A percentile compares a stretch with the other conserved stretches of the same genome.
phyloP scores from a whole-genome alignment of 345 rosid species.

The Camelina neglecta region DNA sequence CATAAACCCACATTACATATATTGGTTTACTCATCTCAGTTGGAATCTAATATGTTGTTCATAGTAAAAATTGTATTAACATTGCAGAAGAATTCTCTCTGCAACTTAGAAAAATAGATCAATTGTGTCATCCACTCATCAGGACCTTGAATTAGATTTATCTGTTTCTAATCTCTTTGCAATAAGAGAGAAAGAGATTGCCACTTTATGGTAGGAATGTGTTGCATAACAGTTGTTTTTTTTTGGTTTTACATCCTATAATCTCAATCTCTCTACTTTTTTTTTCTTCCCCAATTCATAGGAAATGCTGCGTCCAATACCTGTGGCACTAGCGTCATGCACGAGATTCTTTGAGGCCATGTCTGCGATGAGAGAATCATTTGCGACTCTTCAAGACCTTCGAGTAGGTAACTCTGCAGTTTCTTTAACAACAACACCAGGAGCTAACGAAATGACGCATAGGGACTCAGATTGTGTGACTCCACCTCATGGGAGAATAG shows the following conservation, averaged over 20 bases:
- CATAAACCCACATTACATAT: background rate
- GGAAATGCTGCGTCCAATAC: conserved; percentile 99
- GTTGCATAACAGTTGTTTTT: conserved; percentile 4
- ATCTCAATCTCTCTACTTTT: conserved; percentile 1
- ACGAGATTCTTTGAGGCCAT: conserved; percentile 97
- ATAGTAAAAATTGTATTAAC: too few relatives aligned
- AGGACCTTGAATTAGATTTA: background rate
- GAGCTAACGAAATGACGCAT: conserved; percentile 49
- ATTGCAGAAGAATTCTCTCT: background rate
- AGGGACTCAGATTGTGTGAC: conserved; percentile 66
- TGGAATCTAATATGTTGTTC: background rate
- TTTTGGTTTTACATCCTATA: background rate
- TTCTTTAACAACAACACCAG: conserved; percentile 68
- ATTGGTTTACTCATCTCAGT: background rate
- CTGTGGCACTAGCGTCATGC: conserved; percentile 97
- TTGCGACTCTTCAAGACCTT: conserved; percentile 82
- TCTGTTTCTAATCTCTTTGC: background rate
- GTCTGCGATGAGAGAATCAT: conserved; percentile 99
- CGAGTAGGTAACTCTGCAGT: conserved; percentile 72
- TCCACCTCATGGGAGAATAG: conserved; percentile 75
- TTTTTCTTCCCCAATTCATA: conserved; percentile 25
- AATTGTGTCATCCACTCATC: background rate
- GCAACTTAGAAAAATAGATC: background rate
- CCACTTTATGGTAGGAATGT: background rate
- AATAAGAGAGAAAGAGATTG: conserved; percentile 9